Percentiles rank a stretch among this genome's conserved stretches.
Evolutionary conservation across 2,329 filamentous ascomycete genomes (phyloP).

Genomic region (Lecanoromycetidae sp.): DNA sequence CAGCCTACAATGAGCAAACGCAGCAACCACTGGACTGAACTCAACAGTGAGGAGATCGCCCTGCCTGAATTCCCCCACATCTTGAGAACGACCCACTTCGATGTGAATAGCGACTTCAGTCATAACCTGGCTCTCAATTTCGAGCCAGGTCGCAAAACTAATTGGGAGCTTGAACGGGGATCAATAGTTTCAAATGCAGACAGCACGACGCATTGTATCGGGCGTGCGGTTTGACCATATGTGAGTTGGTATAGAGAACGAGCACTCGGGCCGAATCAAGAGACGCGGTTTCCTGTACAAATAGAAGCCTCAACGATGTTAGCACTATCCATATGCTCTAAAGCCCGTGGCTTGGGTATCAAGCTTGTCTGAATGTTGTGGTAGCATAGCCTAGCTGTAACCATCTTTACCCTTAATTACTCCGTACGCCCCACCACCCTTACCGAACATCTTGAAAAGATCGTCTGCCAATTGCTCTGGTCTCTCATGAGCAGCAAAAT

Average conservation of each 20-base stretch:
- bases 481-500: conserved; percentile 42
- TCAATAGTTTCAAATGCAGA: no score
- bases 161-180: background rate
- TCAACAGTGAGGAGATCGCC: background rate
- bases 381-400: background rate
- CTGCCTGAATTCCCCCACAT: background rate
- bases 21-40: background rate
- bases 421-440: conserved; percentile 27
- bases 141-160: background rate
- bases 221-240: no score
- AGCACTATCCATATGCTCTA: no score
- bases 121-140: background rate
- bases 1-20: background rate
- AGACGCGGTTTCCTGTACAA: no score
- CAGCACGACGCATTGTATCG: no score
- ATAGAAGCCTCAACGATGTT: no score
- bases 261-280: no score
- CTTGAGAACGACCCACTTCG: background rate
- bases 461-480: conserved; percentile 36
- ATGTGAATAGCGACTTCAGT: background rate
- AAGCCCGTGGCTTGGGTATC: no score
- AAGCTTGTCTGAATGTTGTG: no score
- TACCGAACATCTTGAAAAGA: conserved; percentile 38
- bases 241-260: no score
- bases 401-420: conserved; percentile 22